These are phyloP conservation scores for Wilcoxina mikolae DNA, from an alignment of 495 filamentous ascomycete genomes.

Conservation along the genomic window DNA sequence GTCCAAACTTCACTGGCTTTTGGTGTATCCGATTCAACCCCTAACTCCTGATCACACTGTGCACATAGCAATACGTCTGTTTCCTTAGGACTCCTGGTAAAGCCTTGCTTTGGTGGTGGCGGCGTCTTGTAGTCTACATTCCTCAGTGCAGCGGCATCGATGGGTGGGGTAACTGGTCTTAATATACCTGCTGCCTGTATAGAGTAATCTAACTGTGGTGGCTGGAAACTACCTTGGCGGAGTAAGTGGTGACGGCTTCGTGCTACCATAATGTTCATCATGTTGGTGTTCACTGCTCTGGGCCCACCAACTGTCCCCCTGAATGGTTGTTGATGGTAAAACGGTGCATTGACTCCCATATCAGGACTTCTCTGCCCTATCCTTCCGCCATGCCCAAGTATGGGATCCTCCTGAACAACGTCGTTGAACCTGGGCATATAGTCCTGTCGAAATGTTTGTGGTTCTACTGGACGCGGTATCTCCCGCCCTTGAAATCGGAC, in stretches of 20 bases:
- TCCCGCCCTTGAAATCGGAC: background rate
- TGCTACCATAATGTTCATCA: background rate
- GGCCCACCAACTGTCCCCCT: background rate
- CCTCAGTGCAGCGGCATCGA: background rate
- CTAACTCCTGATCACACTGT: conserved; percentile 54
- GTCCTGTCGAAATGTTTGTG: background rate
- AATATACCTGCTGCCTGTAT: conserved; percentile 24
- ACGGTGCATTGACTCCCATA: background rate
- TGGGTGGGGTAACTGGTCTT: conserved; percentile 7
- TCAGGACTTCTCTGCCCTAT: conserved; percentile 14
- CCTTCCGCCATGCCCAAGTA: conserved; percentile 22
- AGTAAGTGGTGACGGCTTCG: background rate
- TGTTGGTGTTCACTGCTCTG: no score
- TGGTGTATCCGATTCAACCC: conserved; percentile 38
- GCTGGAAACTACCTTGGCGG: conserved; percentile 2
- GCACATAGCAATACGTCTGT: conserved; percentile 55
- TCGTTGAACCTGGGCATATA: background rate
- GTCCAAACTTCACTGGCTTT: conserved; percentile 47
- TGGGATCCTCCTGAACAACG: conserved; percentile 14
- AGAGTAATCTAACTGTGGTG: conserved; percentile 27
- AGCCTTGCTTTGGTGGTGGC: conserved; percentile 43
- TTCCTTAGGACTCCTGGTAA: conserved; percentile 48
- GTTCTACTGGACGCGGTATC: background rate
- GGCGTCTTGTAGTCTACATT: conserved; percentile 42
- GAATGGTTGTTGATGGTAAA: background rate